phyloP scores from a whole-genome alignment of 2,329 filamentous ascomycete species.

The Colletotrichum trifolii region DNA sequence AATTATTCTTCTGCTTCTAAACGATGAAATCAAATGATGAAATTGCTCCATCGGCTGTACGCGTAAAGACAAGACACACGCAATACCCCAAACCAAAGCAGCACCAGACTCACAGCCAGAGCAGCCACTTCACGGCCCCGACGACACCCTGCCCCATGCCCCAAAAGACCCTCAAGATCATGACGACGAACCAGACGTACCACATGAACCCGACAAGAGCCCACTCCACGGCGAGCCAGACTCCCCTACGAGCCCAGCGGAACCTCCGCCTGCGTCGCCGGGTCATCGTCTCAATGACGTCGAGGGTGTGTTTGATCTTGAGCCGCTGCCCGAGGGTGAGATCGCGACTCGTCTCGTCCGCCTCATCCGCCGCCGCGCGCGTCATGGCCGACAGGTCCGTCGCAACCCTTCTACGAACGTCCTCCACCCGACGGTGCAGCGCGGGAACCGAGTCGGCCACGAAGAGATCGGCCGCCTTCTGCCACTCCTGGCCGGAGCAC shows the following conservation, averaged over 20 bases:
- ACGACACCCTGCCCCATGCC: conserved; percentile 70
- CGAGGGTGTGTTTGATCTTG: conserved; percentile 82
- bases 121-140: conserved; percentile 78
- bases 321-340: conserved; percentile 81
- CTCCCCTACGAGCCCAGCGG: conserved; percentile 78
- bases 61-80: conserved; percentile 21
- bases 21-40: conserved; percentile 4
- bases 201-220: conserved; percentile 89
- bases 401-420: conserved; percentile 57
- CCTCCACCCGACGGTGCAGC: conserved; percentile 61
- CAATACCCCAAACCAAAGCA: not conserved
- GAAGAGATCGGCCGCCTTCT: conserved; percentile 69
- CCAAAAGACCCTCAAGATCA: conserved; percentile 74
- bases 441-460: conserved; percentile 64
- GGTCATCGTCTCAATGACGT: conserved; percentile 81
- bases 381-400: conserved; percentile 70
- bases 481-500: conserved; percentile 65
- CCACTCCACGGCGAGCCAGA: conserved; percentile 91
- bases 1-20: not conserved
- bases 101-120: conserved; percentile 73
- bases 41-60: conserved; percentile 29
- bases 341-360: conserved; percentile 81
- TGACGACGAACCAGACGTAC: conserved; percentile 92
- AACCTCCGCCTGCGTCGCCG: conserved; percentile 74
- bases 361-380: conserved; percentile 77